A percentile compares a stretch with the other conserved stretches of the same genome.
Evolutionary conservation across 345 rosid species (phyloP).

Genomic region (Excoecaria agallocha): DNA sequence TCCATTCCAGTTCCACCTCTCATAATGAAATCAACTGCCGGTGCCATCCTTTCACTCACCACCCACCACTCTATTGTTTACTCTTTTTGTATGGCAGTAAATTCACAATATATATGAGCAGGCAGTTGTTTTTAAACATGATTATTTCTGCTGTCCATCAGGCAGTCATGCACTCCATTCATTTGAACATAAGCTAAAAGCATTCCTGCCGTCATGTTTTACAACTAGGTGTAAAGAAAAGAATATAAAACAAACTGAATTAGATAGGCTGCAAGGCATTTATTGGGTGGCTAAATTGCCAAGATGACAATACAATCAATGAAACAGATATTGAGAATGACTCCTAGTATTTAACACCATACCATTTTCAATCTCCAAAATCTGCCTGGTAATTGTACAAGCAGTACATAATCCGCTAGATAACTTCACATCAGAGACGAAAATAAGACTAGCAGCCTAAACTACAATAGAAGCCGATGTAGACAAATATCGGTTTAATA

Average conservation of each 20-base stretch:
- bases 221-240: neutral
- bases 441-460: too few species aligned
- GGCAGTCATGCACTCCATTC: neutral
- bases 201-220: neutral
- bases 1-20: neutral
- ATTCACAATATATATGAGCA: conserved; percentile 1
- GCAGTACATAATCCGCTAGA: neutral
- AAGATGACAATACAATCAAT: neutral
- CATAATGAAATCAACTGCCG: neutral
- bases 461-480: neutral
- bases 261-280: neutral
- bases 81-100: neutral
- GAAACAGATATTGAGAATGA: neutral
- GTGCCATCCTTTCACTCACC: neutral
- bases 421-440: neutral
- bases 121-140: neutral
- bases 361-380: neutral
- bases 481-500: neutral
- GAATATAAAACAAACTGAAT: neutral
- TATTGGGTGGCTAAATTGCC: neutral
- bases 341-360: neutral
- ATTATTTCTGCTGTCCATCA: neutral
- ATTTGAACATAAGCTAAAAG: neutral
- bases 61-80: neutral
- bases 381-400: neutral